Conservation (phyloP, 164 flowering plant genomes). For the Piper betle region DNA sequence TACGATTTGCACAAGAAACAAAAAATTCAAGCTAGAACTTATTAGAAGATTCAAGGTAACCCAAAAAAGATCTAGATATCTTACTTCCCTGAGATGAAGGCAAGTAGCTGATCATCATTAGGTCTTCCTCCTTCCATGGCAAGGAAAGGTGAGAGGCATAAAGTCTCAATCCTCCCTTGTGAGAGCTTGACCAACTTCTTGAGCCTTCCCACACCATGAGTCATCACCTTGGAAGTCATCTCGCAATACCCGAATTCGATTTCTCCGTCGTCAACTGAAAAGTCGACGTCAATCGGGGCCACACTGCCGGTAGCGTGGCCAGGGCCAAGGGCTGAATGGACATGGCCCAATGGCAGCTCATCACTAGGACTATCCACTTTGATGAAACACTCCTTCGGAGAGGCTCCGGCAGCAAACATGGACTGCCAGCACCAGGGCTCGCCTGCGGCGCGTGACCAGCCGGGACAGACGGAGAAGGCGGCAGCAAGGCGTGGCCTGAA, state of each 20-base stretch:
- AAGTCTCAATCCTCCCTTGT: not conserved
- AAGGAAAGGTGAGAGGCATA: slow-evolving; percentile 2
- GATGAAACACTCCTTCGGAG: slow-evolving; percentile 2
- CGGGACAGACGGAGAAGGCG: not conserved
- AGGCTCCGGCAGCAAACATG: not conserved
- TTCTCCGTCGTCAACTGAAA: not conserved
- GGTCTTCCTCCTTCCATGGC: not conserved
- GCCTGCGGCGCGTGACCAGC: slow-evolving; percentile 1
- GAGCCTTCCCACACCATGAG: not conserved
- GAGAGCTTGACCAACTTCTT: not conserved
- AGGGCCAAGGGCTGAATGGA: not conserved
- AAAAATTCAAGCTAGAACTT: not conserved
- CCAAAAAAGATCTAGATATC: not conserved
- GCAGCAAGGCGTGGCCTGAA: not conserved
- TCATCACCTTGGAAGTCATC: not conserved
- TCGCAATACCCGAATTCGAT: not conserved
- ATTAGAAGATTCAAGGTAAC: not conserved
- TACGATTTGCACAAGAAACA: not conserved
- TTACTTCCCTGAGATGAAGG: slow-evolving; percentile 2
- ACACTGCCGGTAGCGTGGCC: not conserved
- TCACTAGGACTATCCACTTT: not conserved
- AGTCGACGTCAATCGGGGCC: not conserved
- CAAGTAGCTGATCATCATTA: slow-evolving; percentile 2
- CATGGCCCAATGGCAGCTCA: not conserved
- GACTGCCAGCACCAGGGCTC: slow-evolving; percentile 8